Evolutionary conservation across 2,329 filamentous ascomycete genomes (phyloP).

Genomic region (Hymenotorrendiella dingleyae): DNA sequence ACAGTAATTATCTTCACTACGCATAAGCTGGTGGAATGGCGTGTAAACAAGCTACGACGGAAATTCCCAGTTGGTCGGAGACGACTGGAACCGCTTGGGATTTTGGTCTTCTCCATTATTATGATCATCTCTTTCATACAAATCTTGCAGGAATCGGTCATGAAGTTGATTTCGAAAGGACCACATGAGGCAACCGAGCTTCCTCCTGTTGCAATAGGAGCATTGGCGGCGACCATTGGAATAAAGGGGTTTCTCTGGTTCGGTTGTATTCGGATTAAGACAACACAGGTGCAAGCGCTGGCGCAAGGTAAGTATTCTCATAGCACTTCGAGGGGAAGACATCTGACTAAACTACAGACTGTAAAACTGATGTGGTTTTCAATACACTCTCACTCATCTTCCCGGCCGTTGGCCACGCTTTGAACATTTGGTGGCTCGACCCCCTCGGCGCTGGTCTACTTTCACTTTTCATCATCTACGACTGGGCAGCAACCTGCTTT

Average conservation of each 20-base stretch:
- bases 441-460: conserved; percentile 35
- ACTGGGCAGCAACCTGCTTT: conserved; percentile 56
- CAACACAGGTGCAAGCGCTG: conserved; percentile 54
- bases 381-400: conserved; percentile 55
- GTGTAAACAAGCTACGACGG: conserved; percentile 40
- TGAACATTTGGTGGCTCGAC: conserved; percentile 59
- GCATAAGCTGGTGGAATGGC: conserved; percentile 52
- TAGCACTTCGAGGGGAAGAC: background rate
- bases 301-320: conserved; percentile 36
- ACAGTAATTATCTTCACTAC: conserved; percentile 54
- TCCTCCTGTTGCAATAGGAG: conserved; percentile 45
- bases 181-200: conserved; percentile 40
- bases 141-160: conserved; percentile 51
- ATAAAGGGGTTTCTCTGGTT: conserved; percentile 54
- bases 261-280: conserved; percentile 50
- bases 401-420: conserved; percentile 50
- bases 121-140: conserved; percentile 58
- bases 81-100: conserved; percentile 52
- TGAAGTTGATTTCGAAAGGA: conserved; percentile 43
- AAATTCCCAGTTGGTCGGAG: conserved; percentile 50
- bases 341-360: conserved; percentile 35
- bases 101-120: conserved; percentile 54
- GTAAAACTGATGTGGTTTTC: conserved; percentile 57
- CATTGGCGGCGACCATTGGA: conserved; percentile 48
- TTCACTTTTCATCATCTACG: conserved; percentile 56